Evolutionary conservation across 345 rosid species (phyloP).

Genomic region (Erysimum cheiranthoides): DNA sequence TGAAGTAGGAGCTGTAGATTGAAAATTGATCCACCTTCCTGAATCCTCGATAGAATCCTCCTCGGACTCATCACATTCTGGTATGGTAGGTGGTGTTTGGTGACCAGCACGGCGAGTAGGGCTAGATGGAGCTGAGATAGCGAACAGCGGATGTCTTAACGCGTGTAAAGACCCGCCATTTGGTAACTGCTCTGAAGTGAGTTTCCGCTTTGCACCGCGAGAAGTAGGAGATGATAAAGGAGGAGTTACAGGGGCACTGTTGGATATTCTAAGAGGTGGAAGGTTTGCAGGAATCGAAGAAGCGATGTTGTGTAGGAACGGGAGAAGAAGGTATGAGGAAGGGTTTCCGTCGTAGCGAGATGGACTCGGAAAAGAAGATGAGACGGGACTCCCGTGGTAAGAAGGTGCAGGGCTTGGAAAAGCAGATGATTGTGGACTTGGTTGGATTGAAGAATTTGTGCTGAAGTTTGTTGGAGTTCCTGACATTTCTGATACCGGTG

Average conservation of each 20-base stretch:
- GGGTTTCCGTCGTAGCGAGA: constrained; percentile 64
- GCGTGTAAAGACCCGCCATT: constrained; percentile 50
- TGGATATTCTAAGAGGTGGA: constrained; percentile 88
- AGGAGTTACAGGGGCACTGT: constrained; percentile 98
- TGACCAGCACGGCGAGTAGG: constrained; percentile 77
- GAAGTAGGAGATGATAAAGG: constrained; percentile 93
- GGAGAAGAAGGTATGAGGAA: constrained; percentile 67
- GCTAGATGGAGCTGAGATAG: constrained; percentile 91
- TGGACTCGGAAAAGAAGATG: constrained; percentile 90
- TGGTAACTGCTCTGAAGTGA: constrained; percentile 65
- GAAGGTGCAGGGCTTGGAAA: constrained; percentile 80
- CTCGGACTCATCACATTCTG: constrained; percentile 94
- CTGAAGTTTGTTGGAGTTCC: constrained; percentile 62
- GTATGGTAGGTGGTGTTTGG: constrained; percentile 80
- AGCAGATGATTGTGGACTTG: constrained; percentile 80
- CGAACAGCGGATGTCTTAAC: constrained; percentile 58
- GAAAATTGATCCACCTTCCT: constrained; percentile 84
- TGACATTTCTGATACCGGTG: constrained; percentile 54
- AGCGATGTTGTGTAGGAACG: constrained; percentile 71
- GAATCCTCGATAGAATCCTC: constrained; percentile 81
- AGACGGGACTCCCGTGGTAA: constrained; percentile 77
- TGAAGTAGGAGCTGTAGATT: constrained; percentile 70
- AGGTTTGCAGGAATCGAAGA: constrained; percentile 64
- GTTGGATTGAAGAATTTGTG: constrained; percentile 73
- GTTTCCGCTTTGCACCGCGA: constrained; percentile 66